A percentile compares a stretch with the other conserved stretches of the same genome.
These are phyloP conservation scores for Yarrowia sp. DNA, from an alignment of 805 yeast genomes.

Conservation along the genomic window DNA sequence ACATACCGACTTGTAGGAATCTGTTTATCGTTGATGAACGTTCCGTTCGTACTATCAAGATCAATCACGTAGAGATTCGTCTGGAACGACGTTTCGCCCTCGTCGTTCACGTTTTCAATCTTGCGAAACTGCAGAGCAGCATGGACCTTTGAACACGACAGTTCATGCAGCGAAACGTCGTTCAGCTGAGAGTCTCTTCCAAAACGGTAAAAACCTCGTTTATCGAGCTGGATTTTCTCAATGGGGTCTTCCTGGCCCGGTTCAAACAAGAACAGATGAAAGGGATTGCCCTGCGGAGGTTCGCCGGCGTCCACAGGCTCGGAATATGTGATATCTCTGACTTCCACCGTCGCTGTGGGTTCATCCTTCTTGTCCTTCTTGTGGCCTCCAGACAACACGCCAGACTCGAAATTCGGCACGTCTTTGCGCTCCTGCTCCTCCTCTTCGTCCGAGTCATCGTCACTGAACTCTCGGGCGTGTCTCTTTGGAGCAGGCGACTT, in stretches of 20 bases:
- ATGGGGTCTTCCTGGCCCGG: constrained; percentile 31
- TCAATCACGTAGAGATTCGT: constrained; percentile 32
- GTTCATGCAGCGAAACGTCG: constrained; percentile 3
- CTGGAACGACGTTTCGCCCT: constrained; percentile 21
- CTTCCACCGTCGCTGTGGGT: neutral
- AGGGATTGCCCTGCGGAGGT: constrained; percentile 20
- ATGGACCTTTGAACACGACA: constrained; percentile 28
- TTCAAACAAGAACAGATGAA: constrained; percentile 14
- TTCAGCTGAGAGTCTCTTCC: constrained; percentile 31
- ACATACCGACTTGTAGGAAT: constrained; percentile 31
- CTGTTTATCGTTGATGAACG: constrained; percentile 27
- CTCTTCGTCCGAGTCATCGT: constrained; percentile 16
- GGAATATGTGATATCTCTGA: constrained; percentile 19
- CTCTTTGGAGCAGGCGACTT: constrained; percentile 9
- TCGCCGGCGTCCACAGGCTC: constrained; percentile 29
- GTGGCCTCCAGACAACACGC: neutral
- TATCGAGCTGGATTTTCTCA: constrained; percentile 13
- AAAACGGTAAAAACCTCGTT: constrained; percentile 8
- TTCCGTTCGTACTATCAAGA: constrained; percentile 24
- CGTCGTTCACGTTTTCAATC: constrained; percentile 27
- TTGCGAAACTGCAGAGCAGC: constrained; percentile 37
- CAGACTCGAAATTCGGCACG: constrained; percentile 15
- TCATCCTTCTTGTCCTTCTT: neutral
- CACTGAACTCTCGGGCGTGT: constrained; percentile 20
- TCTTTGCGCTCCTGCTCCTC: constrained; percentile 12